Evolutionary conservation across 2,329 filamentous ascomycete species (phyloP).

Genomic region (Sporothrix luriei): DNA sequence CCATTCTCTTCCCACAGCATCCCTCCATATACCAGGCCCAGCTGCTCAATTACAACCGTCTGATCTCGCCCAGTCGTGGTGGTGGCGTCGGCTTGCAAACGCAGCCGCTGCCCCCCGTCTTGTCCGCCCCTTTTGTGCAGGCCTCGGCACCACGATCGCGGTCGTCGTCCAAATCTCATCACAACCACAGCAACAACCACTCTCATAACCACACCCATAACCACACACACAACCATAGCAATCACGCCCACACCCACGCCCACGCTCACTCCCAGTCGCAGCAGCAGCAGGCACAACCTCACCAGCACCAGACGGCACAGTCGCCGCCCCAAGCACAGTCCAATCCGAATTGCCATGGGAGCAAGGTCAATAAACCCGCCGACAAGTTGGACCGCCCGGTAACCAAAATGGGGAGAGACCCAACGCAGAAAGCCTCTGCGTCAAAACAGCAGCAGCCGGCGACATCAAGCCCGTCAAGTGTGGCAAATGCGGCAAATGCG

Average conservation of each 20-base stretch:
- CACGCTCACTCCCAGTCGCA: slow-evolving; percentile 46
- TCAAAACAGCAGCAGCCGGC: slow-evolving; percentile 24
- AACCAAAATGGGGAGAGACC: slow-evolving; percentile 61
- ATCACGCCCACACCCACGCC: neutral
- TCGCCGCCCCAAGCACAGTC: slow-evolving; percentile 28
- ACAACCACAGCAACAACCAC: slow-evolving; percentile 48
- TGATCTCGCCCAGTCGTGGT: slow-evolving; percentile 59
- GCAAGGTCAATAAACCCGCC: slow-evolving; percentile 58
- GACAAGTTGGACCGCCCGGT: slow-evolving; percentile 64
- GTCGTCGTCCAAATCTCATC: slow-evolving; percentile 63
- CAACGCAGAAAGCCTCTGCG: slow-evolving; percentile 49
- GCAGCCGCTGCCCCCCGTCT: slow-evolving; percentile 57
- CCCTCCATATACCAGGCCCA: slow-evolving; percentile 63
- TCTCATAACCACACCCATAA: slow-evolving; percentile 29
- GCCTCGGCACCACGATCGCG: slow-evolving; percentile 57
- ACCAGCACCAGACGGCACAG: slow-evolving; percentile 27
- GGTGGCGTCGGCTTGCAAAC: slow-evolving; percentile 59
- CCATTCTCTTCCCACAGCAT: slow-evolving; percentile 62
- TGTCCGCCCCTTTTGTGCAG: slow-evolving; percentile 60
- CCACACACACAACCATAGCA: neutral
- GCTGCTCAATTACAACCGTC: slow-evolving; percentile 66
- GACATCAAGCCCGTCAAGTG: neutral
- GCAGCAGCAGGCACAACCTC: slow-evolving; percentile 31
- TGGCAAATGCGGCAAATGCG: neutral
- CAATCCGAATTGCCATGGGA: slow-evolving; percentile 62